Evolutionary conservation across 2,329 filamentous ascomycete species (phyloP), one percentile per base, ranked within the genome.

Genomic region (Ceratocystis eucalypticola): DNA sequence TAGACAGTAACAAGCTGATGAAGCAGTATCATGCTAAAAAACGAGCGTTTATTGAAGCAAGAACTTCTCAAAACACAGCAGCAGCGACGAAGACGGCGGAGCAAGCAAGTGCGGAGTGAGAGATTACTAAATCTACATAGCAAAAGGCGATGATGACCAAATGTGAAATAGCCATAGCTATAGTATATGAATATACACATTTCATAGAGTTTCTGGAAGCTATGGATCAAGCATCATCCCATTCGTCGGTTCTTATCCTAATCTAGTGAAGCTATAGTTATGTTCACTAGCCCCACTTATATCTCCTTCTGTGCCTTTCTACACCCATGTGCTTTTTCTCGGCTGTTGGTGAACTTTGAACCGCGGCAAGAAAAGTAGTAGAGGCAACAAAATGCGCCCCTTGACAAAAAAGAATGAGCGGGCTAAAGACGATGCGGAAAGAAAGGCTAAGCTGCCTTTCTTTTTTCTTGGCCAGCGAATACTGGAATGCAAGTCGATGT

Each of bases 1-100:
- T 92, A 72, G 77, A 80, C 53, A 86, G 90, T 71, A 86, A 85
- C 73, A 87, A 86, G 71, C 70, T 88, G 69, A 82, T 85, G 61
- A 79, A 79, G 69, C 71, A 74, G 28, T 80, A 80, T 48, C 71
- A 73, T 25, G 75, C 77, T 25, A 81, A 80, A 71, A 85, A 81
- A 74, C 73, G 72, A 67, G 77, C 75, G 0, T 78, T 76, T 62
- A 41, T 75, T 57, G 76, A 75, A 12, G 75, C 75, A 3, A 66
- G 71, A 33, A 48, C 46, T n/a, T 48, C 59, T 20, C 33, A 44
- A 20, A 61, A 61, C 25, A 25, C 28, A n/a, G 44, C 46, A 4
- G 37, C 20, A 12, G 65, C 45, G 2, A 46, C 64, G 17, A 57
- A 46, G 20, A 48, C 45, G 41, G 62, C 62, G 22, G 50, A 67